Evolutionary conservation across 176 grass and related monocot genomes (phyloP), one percentile per base, ranked within the genome.

Genomic region (Stipa capillata): DNA sequence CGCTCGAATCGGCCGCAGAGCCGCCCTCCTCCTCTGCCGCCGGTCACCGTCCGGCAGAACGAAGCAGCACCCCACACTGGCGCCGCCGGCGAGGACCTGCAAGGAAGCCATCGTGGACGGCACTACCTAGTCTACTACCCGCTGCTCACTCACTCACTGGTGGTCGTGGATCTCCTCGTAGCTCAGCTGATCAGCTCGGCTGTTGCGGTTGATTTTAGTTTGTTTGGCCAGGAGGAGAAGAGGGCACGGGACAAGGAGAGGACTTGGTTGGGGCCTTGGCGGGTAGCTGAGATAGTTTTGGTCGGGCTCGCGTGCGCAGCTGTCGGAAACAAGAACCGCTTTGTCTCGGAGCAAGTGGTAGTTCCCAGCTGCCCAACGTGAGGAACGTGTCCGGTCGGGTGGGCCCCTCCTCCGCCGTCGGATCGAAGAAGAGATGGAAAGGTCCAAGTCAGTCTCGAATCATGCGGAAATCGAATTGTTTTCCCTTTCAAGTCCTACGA

Each of bases 251-350:
- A 69, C 40, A 69, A 3, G 40, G 41, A 69, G 24, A 45, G 41
- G 40, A n/a, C n/a, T n/a, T n/a, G 15, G 65, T 70, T 47, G 42
- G 66, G 41, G 42, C 66, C 41, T 70, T 48, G 67, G 42, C 27
- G 3, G 42, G 13, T 70, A n/a, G n/a, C n/a, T n/a, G n/a, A 70
- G 67, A 70, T 70, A 70, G 41, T 70, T 70, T 48, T 70, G 66
- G 65, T 69, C 65, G 14, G 4, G 10, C 35, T 65, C 35, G 35
- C 35, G 20, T n/a, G n/a, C 62, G 63, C 4, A 66, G 8, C 63
- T 66, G 36, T 66, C 7, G 59, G 31, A 33, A 34, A n/a, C n/a
- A 60, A 2, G 25, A 27, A 32, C 28, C 6, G 32, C 54, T 57
- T 7, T 62, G 35, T 65, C 11, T 18, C 61, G 61, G 61, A 65